These are phyloP conservation scores for Austroboletus festivus DNA, from an alignment of 768 basidiomycete species.

Conservation along the genomic window DNA sequence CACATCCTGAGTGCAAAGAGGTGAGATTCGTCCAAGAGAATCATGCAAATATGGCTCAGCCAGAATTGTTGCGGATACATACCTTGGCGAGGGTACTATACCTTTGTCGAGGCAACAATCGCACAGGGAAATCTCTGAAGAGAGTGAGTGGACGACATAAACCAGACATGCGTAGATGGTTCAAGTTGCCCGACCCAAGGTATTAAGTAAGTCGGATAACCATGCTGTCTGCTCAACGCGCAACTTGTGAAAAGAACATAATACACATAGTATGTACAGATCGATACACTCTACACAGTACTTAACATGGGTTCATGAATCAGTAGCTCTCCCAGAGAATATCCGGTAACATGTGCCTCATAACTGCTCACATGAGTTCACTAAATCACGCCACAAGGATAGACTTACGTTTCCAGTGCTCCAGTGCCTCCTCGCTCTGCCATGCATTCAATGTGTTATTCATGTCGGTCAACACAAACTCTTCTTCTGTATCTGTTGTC, in stretches of 20 bases:
- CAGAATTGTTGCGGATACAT: too few species aligned
- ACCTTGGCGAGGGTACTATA: conserved; percentile 29
- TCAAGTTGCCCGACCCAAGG: too few species aligned
- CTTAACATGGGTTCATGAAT: conserved; percentile 12
- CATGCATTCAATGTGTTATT: conserved; percentile 61
- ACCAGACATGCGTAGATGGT: conserved; percentile 6
- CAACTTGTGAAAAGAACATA: too few species aligned
- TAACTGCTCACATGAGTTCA: conserved; percentile 45
- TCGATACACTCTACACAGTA: too few species aligned
- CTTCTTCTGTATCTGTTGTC: conserved; percentile 34
- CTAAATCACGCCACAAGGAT: not conserved
- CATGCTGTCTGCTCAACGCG: too few species aligned
- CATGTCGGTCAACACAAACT: conserved; percentile 60
- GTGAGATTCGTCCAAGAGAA: conserved; percentile 5
- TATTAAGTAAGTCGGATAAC: too few species aligned
- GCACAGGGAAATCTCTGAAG: conserved; percentile 1
- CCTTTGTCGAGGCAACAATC: conserved; percentile 7
- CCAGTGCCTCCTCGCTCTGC: conserved; percentile 60
- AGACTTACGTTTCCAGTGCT: conserved; percentile 74
- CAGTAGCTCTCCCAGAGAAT: conserved; percentile 78
- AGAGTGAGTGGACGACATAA: conserved; percentile 15
- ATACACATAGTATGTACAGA: too few species aligned
- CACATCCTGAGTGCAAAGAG: conserved; percentile 27
- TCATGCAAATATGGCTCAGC: not conserved
- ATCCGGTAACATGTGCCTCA: conserved; percentile 74